Percentiles rank a stretch among this genome's conserved stretches.
Evolutionary conservation across 306 rosid genomes (phyloP).

Genomic region (Aeschynomene evenia): DNA sequence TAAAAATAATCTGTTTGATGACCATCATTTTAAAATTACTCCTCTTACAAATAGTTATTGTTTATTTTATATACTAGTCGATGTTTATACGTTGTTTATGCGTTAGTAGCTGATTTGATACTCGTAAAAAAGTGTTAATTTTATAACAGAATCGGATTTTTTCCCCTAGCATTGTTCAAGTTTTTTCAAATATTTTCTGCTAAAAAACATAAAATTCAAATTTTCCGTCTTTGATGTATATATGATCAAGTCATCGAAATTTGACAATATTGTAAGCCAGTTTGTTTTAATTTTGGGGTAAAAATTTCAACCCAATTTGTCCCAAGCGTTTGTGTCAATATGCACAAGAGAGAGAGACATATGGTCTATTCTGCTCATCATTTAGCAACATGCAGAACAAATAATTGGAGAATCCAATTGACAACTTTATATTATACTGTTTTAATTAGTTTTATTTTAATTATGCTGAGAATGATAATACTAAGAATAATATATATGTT

Average conservation of each 20-base stretch:
- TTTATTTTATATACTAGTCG: not conserved
- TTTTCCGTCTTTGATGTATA: no score
- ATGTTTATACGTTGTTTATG: not conserved
- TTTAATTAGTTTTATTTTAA: constrained; percentile 6
- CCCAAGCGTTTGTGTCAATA: constrained; percentile 6
- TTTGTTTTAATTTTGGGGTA: no score
- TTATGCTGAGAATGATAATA: not conserved
- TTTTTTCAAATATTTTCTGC: no score
- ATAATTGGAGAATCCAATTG: not conserved
- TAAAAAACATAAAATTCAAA: no score
- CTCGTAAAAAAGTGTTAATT: no score
- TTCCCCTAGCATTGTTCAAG: no score
- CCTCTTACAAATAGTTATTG: not conserved
- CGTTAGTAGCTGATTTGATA: not conserved
- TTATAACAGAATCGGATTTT: no score
- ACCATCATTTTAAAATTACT: not conserved
- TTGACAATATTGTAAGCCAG: no score
- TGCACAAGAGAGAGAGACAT: constrained; percentile 15
- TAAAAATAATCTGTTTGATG: not conserved
- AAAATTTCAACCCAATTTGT: not conserved
- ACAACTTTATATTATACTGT: not conserved
- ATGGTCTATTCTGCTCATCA: constrained; percentile 12
- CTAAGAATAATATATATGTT: no score
- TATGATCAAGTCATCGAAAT: no score
- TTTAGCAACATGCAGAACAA: constrained; percentile 17